phyloP scores from a whole-genome alignment of 345 rosid species.

The Eucalyptus sideroxylon region DNA sequence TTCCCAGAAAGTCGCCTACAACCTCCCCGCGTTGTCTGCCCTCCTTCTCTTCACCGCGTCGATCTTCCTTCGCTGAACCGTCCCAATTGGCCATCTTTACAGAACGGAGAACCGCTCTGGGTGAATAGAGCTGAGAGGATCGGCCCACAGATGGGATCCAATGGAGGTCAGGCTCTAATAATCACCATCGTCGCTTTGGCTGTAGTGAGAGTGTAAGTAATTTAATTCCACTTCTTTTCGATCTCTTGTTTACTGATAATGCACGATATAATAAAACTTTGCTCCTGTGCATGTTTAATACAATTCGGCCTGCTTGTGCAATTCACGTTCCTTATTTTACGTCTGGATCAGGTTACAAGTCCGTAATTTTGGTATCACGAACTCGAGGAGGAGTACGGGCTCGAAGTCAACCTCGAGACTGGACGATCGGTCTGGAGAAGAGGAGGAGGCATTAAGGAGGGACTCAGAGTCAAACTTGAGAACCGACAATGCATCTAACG shows the following conservation, averaged over 20 bases:
- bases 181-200: too few species aligned
- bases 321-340: background rate
- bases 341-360: background rate
- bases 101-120: too few species aligned
- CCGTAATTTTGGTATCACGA: background rate
- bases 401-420: background rate
- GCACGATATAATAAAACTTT: background rate
- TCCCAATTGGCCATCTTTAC: too few species aligned
- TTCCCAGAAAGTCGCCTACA: too few species aligned
- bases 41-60: background rate
- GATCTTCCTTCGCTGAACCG: too few species aligned
- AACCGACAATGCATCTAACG: background rate
- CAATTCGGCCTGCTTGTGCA: background rate
- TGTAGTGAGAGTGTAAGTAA: too few species aligned
- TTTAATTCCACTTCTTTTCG: background rate
- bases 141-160: too few species aligned
- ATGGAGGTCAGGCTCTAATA: too few species aligned
- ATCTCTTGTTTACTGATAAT: background rate
- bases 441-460: background rate
- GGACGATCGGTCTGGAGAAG: background rate
- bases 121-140: too few species aligned
- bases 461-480: background rate
- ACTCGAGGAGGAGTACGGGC: background rate
- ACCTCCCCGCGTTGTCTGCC: background rate
- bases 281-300: background rate